Evolutionary conservation across 2,329 filamentous ascomycete genomes (phyloP).

Genomic region (Ascochyta koolunga): DNA sequence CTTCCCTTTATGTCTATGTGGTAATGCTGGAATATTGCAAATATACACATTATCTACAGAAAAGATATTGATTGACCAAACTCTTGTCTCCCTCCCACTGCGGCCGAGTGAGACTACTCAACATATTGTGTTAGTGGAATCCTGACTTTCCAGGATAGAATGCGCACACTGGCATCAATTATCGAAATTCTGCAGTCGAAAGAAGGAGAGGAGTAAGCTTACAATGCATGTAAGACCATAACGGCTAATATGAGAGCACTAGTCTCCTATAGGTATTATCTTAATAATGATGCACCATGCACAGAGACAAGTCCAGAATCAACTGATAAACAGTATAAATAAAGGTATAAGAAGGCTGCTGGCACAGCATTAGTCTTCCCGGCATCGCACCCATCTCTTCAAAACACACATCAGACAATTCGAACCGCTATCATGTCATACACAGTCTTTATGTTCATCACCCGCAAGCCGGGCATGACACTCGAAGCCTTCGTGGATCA

Average conservation of each 20-base stretch:
- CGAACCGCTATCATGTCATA: conserved; percentile 22
- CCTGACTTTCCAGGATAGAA: too few relatives aligned
- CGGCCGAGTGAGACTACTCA: too few relatives aligned
- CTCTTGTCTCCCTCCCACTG: background rate
- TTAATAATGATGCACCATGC: background rate
- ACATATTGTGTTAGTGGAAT: too few relatives aligned
- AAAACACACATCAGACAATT: background rate
- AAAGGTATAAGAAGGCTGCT: background rate
- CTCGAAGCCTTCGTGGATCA: conserved; percentile 29
- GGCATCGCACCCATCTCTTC: background rate
- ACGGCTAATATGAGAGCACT: background rate
- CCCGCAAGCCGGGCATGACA: conserved; percentile 26
- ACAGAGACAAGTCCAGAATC: background rate
- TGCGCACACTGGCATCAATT: background rate
- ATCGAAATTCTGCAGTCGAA: background rate
- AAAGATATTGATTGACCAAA: too few relatives aligned
- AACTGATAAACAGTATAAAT: background rate
- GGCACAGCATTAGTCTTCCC: background rate
- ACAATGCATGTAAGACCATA: conserved; percentile 4
- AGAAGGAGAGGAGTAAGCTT: conserved; percentile 4
- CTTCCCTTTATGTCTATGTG: too few relatives aligned
- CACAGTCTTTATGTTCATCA: conserved; percentile 24
- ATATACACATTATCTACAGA: too few relatives aligned
- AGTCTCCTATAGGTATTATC: background rate
- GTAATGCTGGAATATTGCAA: too few relatives aligned